These are phyloP conservation scores for Ceratocystis eucalypticola DNA, from an alignment of 2,329 filamentous ascomycete genomes.

Conservation along the genomic window DNA sequence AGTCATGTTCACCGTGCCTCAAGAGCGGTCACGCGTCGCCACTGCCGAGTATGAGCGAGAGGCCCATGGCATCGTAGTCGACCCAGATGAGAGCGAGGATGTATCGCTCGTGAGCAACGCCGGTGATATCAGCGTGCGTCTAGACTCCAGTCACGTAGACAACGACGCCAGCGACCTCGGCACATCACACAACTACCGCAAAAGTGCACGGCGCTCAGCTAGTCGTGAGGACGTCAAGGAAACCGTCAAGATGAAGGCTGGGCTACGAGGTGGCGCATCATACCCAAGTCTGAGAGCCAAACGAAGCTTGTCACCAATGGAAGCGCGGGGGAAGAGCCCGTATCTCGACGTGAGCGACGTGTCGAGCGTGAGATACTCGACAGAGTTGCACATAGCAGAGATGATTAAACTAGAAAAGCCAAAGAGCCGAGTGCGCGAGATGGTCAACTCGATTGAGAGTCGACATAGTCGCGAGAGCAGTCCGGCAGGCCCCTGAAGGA, in stretches of 20 bases:
- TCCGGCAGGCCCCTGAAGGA: conserved; percentile 22
- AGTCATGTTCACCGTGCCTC: conserved; percentile 88
- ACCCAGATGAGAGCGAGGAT: conserved; percentile 14
- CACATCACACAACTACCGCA: neutral
- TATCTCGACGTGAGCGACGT: conserved; percentile 13
- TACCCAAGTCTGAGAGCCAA: conserved; percentile 1
- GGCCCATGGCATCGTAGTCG: conserved; percentile 16
- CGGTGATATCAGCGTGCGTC: conserved; percentile 14
- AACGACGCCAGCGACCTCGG: conserved; percentile 7
- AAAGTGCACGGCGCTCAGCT: neutral
- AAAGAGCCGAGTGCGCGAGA: conserved; percentile 36
- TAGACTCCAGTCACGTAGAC: neutral
- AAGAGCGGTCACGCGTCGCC: conserved; percentile 74
- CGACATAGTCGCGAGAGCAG: conserved; percentile 31
- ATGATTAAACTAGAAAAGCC: conserved; percentile 33
- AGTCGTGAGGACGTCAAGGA: neutral
- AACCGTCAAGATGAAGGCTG: neutral
- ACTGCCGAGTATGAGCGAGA: conserved; percentile 49
- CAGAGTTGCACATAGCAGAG: conserved; percentile 30
- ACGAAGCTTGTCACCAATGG: conserved; percentile 13
- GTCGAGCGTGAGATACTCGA: conserved; percentile 12
- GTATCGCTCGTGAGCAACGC: conserved; percentile 15
- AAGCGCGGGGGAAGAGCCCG: conserved; percentile 12
- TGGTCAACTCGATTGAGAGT: conserved; percentile 44
- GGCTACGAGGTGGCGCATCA: conserved; percentile 6